Base-by-base conservation (phyloP, 2,329 filamentous ascomycete genomes). In the Cladosporium sp. region DNA sequence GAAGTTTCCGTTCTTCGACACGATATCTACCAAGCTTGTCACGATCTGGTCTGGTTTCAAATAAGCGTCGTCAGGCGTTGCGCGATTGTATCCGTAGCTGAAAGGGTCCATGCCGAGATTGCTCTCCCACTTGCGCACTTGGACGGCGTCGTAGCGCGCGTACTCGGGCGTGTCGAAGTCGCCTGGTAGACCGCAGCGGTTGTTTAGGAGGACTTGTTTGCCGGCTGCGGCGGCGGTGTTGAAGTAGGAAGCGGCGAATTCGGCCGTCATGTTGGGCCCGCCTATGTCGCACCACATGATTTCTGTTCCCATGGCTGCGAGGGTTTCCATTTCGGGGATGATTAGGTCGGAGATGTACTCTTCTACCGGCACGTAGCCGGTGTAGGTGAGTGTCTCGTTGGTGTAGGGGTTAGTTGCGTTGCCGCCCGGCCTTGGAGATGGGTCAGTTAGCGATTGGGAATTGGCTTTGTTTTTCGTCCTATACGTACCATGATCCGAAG, bases 101-200 rank as follows among this genome's bases (percentile, higher is more conserved):
- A 71, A 82, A 0, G 79, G 79, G 56, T 83, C 79, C 76, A 83
- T 78, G 32, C 79, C 79, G 36, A 71, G 70, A 62, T 76, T 83
- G 35, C 67, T 75, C 63, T 83, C 80, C 79, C 79, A 83, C 62
- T 83, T 82, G 22, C 77, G 69, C 27, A 67, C 60, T 60, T 79
- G 77, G 7, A 75, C 71, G 3, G 72, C 69, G 2, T 68, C 64
- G 59, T 76, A 79, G 7, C 69, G 70, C 22, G 69, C 66, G 59
- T 82, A 83, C 60, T 83, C 79, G 0, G 79, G 79, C 1, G 79
- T 83, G 59, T 82, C 78, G 56, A 81, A 83, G 64, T 83, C 78
- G 11, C 72, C 72, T 0, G 75, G 67, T 0, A 79, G 62, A 3
- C 79, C 79, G 60, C 80, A 83, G 7, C 79, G 75, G 39, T 71